Conservation (phyloP, 208 protist genomes). For the Acanthamoeba triangularis region DNA sequence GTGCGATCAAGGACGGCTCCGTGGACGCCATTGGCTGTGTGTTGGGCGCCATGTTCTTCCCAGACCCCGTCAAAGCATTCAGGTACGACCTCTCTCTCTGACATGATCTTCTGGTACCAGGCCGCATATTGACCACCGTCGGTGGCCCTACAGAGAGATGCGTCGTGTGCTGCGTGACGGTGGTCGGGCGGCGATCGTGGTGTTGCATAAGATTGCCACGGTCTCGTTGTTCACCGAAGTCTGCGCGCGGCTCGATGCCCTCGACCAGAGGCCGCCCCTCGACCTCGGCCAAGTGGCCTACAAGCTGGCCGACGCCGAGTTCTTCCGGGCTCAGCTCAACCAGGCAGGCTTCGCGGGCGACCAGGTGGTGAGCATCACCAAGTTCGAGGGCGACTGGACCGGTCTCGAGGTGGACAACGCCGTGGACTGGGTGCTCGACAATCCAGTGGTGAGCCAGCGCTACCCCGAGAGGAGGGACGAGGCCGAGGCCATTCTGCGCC, state of each 20-base stretch:
- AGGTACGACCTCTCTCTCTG: too few species aligned
- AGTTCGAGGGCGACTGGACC: neutral
- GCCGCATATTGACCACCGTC: too few species aligned
- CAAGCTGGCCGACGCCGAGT: neutral
- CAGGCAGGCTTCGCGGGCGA: neutral
- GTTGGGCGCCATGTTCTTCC: conserved; percentile 64
- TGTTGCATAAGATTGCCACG: neutral
- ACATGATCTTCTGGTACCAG: too few species aligned
- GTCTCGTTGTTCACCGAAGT: neutral
- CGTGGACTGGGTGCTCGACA: neutral
- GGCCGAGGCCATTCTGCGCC: neutral
- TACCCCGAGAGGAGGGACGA: neutral
- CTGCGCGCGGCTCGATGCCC: too few species aligned
- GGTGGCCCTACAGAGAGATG: too few species aligned
- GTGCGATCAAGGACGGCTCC: neutral
- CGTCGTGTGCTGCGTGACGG: neutral
- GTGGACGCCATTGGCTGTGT: conserved; percentile 16
- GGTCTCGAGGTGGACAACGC: neutral
- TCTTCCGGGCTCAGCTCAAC: neutral
- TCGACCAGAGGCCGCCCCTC: neutral
- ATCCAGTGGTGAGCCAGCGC: neutral
- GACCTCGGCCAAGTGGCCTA: neutral
- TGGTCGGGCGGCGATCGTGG: conserved; percentile 2
- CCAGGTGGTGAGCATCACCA: neutral
- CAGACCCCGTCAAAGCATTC: neutral